Base-by-base conservation (phyloP, 2,329 filamentous ascomycete genomes). In the Clarireedia paspali region DNA sequence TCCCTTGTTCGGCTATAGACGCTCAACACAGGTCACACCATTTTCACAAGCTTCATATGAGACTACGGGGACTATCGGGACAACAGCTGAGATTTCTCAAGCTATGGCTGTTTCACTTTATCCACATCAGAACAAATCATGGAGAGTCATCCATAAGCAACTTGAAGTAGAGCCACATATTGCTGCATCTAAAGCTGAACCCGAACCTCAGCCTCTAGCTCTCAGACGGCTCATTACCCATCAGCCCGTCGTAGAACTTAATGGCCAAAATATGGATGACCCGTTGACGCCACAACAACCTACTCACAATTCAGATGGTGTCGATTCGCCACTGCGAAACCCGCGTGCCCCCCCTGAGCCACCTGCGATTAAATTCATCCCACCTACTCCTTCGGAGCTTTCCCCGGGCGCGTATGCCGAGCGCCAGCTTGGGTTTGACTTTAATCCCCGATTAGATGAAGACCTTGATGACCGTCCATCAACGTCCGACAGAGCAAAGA, bases 31-130 rank as follows among this genome's bases (percentile, higher is more conserved):
- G 59, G 79, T 79, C 60, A 85, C 83, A 0, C 83, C 83, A 4
- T 85, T 85, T 62, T 86, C 83, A 1, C 72, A 81, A 56, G 73
- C 74, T 0, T 86, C 83, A 0, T 75, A 84, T 48, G 82, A 84
- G 15, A 70, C 69, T n/a, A 78, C 75, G 36, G 84, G 82, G n/a
- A 83, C 79, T 15, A 20, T 47, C 7, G 46, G 34, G 34, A 83
- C 79, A 2, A 74, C 75, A 46, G 75, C 76, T 3, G 82, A 84
- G 61, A 77, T 86, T 42, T 82, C 82, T 0, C 82, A 86, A 70
- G 83, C 83, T 36, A 71, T 79, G 65, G 81, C 80, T 40, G 76
- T 86, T 55, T 82, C 76, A 58, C 81, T 86, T 63, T 84, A 79
- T 61, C 76, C 79, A 20, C 83, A 86, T 60, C 81, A 85, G 63